A percentile compares a stretch with the other conserved stretches of the same genome.
phyloP scores from a whole-genome alignment of 176 grass and related monocot species.

The Cocos nucifera region DNA sequence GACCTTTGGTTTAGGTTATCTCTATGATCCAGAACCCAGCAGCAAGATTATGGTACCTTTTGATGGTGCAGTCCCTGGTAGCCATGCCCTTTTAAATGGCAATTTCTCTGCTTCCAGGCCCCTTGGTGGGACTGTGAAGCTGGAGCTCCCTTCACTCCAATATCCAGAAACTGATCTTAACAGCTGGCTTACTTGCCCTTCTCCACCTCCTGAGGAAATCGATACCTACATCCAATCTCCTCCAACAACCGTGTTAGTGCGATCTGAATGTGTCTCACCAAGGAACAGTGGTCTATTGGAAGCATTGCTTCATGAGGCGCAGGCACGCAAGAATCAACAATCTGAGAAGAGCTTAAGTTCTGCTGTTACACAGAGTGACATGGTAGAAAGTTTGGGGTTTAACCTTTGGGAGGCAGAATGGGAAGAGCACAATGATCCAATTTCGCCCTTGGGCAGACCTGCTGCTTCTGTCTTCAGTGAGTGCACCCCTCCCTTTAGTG shows the following conservation, averaged over 20 bases:
- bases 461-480: conserved; percentile 7
- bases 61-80: conserved; percentile 23
- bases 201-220: conserved; percentile 11
- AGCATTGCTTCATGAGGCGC: conserved; percentile 18
- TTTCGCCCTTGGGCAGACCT: conserved; percentile 8
- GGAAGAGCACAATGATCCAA: conserved; percentile 1
- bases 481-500: conserved; percentile 2
- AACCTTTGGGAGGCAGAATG: background rate
- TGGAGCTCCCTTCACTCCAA: conserved; percentile 81
- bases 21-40: conserved; percentile 17
- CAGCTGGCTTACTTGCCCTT: conserved; percentile 1
- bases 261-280: conserved; percentile 8
- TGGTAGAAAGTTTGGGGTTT: background rate
- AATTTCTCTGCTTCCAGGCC: conserved; percentile 45
- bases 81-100: conserved; percentile 23
- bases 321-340: conserved; percentile 15
- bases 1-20: conserved; percentile 2
- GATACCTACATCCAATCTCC: conserved; percentile 18
- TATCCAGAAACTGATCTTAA: conserved; percentile 15
- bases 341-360: conserved; percentile 7
- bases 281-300: conserved; percentile 22
- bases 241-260: conserved; percentile 1
- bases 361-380: background rate
- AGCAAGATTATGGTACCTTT: conserved; percentile 10
- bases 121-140: conserved; percentile 22